Evolutionary conservation across 345 rosid genomes (phyloP).

Genomic region (Pugionium cornutum): DNA sequence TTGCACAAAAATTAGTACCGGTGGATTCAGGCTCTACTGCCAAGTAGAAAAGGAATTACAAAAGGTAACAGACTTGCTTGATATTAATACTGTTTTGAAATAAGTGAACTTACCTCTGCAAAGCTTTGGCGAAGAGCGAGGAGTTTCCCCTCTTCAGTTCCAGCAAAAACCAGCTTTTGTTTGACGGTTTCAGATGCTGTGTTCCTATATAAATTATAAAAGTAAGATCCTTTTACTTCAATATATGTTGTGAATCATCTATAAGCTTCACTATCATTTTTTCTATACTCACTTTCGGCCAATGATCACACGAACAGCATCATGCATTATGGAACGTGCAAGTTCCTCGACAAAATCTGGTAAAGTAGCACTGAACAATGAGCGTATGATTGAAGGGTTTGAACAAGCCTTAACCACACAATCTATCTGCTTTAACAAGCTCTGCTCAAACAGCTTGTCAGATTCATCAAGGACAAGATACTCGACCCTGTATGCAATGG

Average conservation of each 20-base stretch:
- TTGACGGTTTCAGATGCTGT: constrained; percentile 79
- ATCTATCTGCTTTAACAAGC: constrained; percentile 87
- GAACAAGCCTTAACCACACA: constrained; percentile 88
- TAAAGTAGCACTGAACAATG: constrained; percentile 94
- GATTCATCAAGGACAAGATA: constrained; percentile 96
- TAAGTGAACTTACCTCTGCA: constrained; percentile 62
- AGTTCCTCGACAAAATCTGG: constrained; percentile 96
- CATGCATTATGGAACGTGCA: constrained; percentile 91
- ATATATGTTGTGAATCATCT: constrained; percentile 13
- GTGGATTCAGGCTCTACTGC: constrained; percentile 87
- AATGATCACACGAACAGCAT: constrained; percentile 90
- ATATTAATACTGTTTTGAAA: neutral
- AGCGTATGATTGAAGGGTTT: constrained; percentile 77
- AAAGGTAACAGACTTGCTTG: constrained; percentile 20
- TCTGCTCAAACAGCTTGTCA: constrained; percentile 93
- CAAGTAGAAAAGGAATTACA: constrained; percentile 43
- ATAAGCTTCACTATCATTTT: constrained; percentile 3
- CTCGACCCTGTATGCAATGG: constrained; percentile 63
- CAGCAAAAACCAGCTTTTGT: constrained; percentile 86
- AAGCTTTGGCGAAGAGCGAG: constrained; percentile 93
- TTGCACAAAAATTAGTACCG: constrained; percentile 85
- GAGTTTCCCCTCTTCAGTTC: constrained; percentile 93
- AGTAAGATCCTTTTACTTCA: constrained; percentile 25
- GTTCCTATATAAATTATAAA: constrained; percentile 55
- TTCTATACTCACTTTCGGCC: constrained; percentile 75